These are phyloP conservation scores for Pseudozyma sp. DNA, from an alignment of 1,284 basidiomycete genomes.

Conservation along the genomic window DNA sequence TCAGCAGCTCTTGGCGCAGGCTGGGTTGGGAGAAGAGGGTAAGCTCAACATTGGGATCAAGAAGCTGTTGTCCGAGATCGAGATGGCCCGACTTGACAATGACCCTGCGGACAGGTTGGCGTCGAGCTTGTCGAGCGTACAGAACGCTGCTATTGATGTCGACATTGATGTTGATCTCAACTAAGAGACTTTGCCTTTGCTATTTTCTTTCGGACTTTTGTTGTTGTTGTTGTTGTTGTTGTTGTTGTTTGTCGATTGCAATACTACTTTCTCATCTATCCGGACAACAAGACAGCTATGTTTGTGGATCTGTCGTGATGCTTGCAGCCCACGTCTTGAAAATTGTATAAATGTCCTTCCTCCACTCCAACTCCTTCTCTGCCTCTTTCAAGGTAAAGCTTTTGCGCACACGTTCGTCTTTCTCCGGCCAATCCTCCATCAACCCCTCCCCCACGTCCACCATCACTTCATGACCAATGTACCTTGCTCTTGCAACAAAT, in stretches of 20 bases:
- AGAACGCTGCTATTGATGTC: conserved; percentile 45
- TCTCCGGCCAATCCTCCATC: conserved; percentile 54
- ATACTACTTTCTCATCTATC: background rate
- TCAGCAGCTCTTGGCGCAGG: conserved; percentile 78
- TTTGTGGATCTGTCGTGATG: conserved; percentile 8
- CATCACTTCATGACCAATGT: conserved; percentile 51
- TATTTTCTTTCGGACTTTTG: background rate
- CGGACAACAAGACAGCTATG: background rate
- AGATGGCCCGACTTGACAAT: conserved; percentile 91
- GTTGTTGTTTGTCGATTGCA: background rate
- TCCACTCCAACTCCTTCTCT: conserved; percentile 44
- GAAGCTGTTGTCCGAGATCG: conserved; percentile 84
- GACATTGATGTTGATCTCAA: conserved; percentile 51
- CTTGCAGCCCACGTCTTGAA: conserved; percentile 24
- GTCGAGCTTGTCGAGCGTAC: conserved; percentile 58
- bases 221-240: too few relatives aligned
- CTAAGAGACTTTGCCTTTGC: background rate
- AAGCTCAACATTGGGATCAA: conserved; percentile 87
- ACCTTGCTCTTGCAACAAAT: conserved; percentile 56
- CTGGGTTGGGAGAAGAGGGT: conserved; percentile 77
- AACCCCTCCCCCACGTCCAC: conserved; percentile 9
- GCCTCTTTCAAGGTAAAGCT: conserved; percentile 49
- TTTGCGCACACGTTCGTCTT: conserved; percentile 49
- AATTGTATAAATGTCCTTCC: conserved; percentile 46
- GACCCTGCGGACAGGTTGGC: conserved; percentile 70